Base-by-base conservation (phyloP, 2,329 filamentous ascomycete genomes). In the Aspergillus sp. region DNA sequence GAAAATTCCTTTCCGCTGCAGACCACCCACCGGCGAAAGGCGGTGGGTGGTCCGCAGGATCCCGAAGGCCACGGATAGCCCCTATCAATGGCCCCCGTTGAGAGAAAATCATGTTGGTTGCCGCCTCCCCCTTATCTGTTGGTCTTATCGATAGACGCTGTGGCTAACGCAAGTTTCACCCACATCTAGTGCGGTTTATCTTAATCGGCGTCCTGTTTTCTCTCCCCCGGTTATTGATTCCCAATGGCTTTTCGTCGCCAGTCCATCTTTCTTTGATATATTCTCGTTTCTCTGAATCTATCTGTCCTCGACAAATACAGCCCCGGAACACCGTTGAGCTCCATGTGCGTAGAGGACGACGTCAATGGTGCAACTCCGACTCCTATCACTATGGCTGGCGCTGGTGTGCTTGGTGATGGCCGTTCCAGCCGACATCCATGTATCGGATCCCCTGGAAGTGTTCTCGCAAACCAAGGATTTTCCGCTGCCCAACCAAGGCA, bases 401-500 rank as follows among this genome's bases (percentile, higher is more conserved):
- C 57, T 59, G 32, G 49, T 64, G 26, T 61, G 55, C 58, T 61
- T 63, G 20, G 58, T 67, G 57, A 61, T 52, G 3, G 58, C 61
- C 6, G 16, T 42, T 12, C 52, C 56, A 18, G 52, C 56, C 7
- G 51, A 58, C 32, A 56, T 24, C 22, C 57, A 42, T 42, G 36
- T 58, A 32, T 16, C 18, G 20, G 52, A 32, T 31, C 52, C 52
- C 11, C n/a, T 59, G 4, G 52, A 64, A 39, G 56, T 67, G 18
- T 70, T 71, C 56, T 63, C 72, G n/a, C 63, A 68, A 36, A 71
- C 71, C 6, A 59, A 64, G 5, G 31, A 54, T 6, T 63, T 69
- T 24, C 72, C 72, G 0, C 61, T 71, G 1, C 65, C 72, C 10
- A 75, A 73, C 22, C 53, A 56, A 26, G 71, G 71, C 18, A 58